Base-by-base conservation (phyloP, 1,139 yeast genomes). In the Ogataea hybrid region DNA sequence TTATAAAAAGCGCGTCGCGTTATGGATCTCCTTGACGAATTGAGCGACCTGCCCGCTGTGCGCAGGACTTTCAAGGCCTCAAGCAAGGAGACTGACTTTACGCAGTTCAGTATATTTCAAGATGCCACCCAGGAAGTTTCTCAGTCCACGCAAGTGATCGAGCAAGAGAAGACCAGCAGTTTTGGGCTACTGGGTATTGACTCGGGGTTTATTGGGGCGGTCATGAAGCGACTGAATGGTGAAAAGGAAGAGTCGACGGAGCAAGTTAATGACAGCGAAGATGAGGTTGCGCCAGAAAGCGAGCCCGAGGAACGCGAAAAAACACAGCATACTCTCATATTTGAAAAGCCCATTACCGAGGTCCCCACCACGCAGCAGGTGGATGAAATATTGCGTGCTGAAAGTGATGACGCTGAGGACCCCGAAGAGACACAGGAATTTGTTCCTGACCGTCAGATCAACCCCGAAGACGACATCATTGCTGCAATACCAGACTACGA, bases 401-500 rank as follows among this genome's bases (percentile, higher is more conserved):
- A 25, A 12, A 25, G 27, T 5, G 27, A 25, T 5, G 35, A 22
- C 27, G 25, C 25, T 6, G 33, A 25, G 25, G 32, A 30, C 12
- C 25, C 18, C 25, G 35, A 33, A 32, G 20, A 18, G 25, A 15
- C 25, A 7, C 33, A 23, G 16, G 29, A 25, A 6, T n/a, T 22
- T 10, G 36, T 8, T 25, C 14, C 20, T 5, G 21, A 12, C 9
- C 12, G 16, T 5, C 22, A 23, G 28, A 15, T 23, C 12, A 12
- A 15, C 7, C 8, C 14, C 2, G 25, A 29, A 12, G 36, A 22
- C 27, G 23, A 20, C 7, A 12, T 28, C 4, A 25, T 32, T 14
- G 12, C 36, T 11, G 28, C 34, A 4, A 51, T 55, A 37, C 49
- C 48, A 16, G 45, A 50, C 29, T 58, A 57, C 37, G 38, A 49